phyloP scores from a whole-genome alignment of 2,329 filamentous ascomycete species.

The Domatiomyces catenatus region DNA sequence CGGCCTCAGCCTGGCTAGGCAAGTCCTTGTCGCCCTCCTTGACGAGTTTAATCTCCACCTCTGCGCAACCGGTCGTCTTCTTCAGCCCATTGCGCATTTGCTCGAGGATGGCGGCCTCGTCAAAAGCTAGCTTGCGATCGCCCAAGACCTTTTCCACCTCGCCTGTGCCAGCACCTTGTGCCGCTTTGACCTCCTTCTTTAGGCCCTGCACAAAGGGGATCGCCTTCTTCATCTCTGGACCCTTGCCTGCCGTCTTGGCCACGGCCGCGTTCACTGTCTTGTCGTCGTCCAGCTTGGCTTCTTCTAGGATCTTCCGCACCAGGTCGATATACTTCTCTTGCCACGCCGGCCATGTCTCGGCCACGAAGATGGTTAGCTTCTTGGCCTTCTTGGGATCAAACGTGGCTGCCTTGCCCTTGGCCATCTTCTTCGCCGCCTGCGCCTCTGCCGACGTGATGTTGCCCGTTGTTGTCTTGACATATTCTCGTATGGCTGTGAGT shows the following conservation, averaged over 20 bases:
- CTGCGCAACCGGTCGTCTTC: constrained; percentile 55
- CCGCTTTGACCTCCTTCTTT: constrained; percentile 61
- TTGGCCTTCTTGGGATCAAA: constrained; percentile 90
- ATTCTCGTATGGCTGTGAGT: constrained; percentile 65
- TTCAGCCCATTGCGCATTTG: constrained; percentile 70
- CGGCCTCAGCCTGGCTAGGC: constrained; percentile 49
- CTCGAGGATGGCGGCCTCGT: constrained; percentile 59
- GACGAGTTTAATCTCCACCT: constrained; percentile 57
- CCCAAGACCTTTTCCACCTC: constrained; percentile 26
- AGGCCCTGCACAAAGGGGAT: constrained; percentile 90
- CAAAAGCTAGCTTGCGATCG: constrained; percentile 70
- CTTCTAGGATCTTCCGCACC: constrained; percentile 55
- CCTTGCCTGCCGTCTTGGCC: constrained; percentile 50
- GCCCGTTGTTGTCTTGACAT: constrained; percentile 57
- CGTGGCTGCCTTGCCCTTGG: constrained; percentile 71
- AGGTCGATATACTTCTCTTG: constrained; percentile 80
- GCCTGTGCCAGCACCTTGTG: constrained; percentile 28
- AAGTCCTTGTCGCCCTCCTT: constrained; percentile 49
- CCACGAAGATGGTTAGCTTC: constrained; percentile 73
- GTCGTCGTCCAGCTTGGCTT: constrained; percentile 51
- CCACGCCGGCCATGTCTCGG: constrained; percentile 71
- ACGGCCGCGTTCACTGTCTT: constrained; percentile 67
- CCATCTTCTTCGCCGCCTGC: constrained; percentile 60
- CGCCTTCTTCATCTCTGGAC: constrained; percentile 74
- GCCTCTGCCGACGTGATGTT: constrained; percentile 79